phyloP scores from a whole-genome alignment of 345 rosid genomes.

The Pugionium dolabratum region DNA sequence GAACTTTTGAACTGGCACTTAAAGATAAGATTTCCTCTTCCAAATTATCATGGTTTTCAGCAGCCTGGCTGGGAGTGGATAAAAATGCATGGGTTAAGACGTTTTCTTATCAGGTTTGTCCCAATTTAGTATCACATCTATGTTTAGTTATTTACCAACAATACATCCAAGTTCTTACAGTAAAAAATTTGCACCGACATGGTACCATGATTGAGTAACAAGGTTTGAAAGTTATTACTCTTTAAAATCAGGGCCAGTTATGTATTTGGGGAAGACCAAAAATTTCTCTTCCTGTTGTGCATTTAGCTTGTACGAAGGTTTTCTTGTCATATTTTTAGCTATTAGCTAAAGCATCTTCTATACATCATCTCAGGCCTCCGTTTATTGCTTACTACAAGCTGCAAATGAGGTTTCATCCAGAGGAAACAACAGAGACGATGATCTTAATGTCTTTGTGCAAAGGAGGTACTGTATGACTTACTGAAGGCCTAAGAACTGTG shows the following conservation, averaged over 20 bases:
- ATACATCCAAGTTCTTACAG: background rate
- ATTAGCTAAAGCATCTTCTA: conserved; percentile 37
- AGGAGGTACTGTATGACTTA: conserved; percentile 57
- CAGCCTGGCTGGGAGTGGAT: conserved; percentile 86
- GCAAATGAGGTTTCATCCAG: conserved; percentile 80
- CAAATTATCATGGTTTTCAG: conserved; percentile 77
- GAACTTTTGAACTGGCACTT: conserved; percentile 77
- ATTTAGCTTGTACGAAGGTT: conserved; percentile 7
- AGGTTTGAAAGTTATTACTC: conserved; percentile 14
- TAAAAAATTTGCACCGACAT: background rate
- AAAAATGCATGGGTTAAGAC: conserved; percentile 84
- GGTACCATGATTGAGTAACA: background rate
- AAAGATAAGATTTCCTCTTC: conserved; percentile 56
- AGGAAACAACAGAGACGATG: conserved; percentile 75
- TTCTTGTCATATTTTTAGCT: conserved; percentile 20
- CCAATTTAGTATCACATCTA: background rate
- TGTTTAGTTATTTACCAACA: background rate
- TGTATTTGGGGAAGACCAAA: conserved; percentile 7
- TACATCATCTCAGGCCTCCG: conserved; percentile 69
- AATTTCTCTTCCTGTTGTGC: background rate
- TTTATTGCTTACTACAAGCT: conserved; percentile 83
- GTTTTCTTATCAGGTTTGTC: conserved; percentile 84
- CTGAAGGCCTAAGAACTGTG: conserved; percentile 11
- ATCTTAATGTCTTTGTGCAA: conserved; percentile 68
- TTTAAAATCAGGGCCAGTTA: background rate